Conservation (phyloP, 106 monocot species). For the Dendrobium nobile region DNA sequence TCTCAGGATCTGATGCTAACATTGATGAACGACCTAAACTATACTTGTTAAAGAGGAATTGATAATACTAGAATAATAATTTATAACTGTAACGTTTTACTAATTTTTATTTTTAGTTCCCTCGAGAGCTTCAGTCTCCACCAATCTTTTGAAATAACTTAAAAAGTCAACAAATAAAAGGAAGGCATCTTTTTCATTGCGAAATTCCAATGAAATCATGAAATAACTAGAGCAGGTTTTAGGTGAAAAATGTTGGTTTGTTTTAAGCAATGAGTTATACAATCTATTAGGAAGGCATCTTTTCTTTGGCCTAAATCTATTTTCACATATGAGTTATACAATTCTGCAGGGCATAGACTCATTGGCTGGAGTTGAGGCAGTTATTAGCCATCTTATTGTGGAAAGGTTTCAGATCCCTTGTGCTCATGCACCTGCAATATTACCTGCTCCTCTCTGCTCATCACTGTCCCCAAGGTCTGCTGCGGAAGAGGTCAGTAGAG, state of each 20-base stretch:
- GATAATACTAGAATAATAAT: background rate
- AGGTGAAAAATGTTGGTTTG: too few relatives aligned
- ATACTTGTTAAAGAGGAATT: background rate
- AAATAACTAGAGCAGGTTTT: too few relatives aligned
- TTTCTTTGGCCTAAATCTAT: too few relatives aligned
- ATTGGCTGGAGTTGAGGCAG: conserved; percentile 86
- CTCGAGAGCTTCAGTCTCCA: too few relatives aligned
- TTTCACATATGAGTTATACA: background rate
- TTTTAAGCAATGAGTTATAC: background rate
- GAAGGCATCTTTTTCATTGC: too few relatives aligned
- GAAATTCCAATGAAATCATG: too few relatives aligned
- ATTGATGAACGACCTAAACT: too few relatives aligned
- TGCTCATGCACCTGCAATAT: conserved; percentile 86
- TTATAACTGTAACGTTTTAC: background rate
- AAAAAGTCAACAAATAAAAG: too few relatives aligned
- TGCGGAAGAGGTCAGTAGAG: conserved; percentile 71
- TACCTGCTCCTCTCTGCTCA: conserved; percentile 38
- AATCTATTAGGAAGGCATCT: too few relatives aligned
- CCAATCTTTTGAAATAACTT: too few relatives aligned
- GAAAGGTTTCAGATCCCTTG: conserved; percentile 80
- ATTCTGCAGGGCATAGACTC: conserved; percentile 69
- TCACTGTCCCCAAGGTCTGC: conserved; percentile 70
- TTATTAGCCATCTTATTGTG: conserved; percentile 92
- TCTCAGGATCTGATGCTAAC: too few relatives aligned
- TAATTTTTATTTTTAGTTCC: too few relatives aligned